These are phyloP conservation scores for Fraxinus ornus DNA, from an alignment of 305 asterid genomes.

Conservation along the genomic window DNA sequence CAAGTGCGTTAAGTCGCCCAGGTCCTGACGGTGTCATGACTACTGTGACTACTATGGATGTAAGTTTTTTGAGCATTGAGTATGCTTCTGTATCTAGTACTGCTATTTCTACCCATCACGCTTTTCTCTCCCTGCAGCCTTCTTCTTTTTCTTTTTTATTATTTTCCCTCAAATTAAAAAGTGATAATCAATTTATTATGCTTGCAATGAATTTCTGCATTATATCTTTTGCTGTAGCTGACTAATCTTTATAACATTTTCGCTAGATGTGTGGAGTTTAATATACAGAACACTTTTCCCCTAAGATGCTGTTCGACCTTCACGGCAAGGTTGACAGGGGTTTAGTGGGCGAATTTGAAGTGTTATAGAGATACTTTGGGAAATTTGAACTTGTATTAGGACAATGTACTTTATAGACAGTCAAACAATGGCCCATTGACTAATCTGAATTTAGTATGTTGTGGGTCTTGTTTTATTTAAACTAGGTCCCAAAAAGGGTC, in stretches of 20 bases:
- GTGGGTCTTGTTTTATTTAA: not conserved
- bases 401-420: not conserved
- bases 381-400: not conserved
- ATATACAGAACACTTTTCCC: not conserved
- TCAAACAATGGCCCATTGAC: not conserved
- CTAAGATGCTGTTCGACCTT: not conserved
- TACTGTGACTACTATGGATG: conserved; percentile 79
- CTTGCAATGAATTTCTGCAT: not conserved
- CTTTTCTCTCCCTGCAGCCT: conserved; percentile 2
- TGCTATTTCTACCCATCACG: not conserved
- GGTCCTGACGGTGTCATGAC: conserved; percentile 63
- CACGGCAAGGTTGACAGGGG: not conserved
- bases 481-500: not conserved
- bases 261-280: not conserved
- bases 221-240: conserved; percentile 1
- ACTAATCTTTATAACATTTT: not conserved
- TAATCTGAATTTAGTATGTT: not conserved
- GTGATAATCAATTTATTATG: not conserved
- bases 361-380: not conserved
- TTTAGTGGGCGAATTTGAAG: not conserved
- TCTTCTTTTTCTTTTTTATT: not conserved
- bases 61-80: conserved; percentile 30
- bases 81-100: not conserved
- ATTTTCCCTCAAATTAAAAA: not conserved
- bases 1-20: conserved; percentile 83